phyloP scores from a whole-genome alignment of 306 rosid genomes.

The Vigna unguiculata region DNA sequence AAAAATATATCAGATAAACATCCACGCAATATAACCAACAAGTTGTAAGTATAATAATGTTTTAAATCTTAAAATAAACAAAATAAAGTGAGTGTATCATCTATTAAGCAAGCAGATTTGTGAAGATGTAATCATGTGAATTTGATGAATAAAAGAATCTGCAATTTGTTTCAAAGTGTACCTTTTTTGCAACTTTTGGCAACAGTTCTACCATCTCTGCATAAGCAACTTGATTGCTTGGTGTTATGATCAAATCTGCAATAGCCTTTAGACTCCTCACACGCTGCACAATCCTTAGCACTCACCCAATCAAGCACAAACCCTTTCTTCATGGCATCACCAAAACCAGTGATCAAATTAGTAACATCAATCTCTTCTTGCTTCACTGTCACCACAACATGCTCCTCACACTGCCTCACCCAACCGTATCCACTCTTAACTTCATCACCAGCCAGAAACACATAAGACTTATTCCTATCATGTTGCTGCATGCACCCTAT shows the following conservation, averaged over 20 bases:
- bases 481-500: conserved; percentile 36
- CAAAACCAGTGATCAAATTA: conserved; percentile 45
- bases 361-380: conserved; percentile 12
- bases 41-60: neutral
- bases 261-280: conserved; percentile 47
- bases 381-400: conserved; percentile 48
- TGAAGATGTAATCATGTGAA: neutral
- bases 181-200: conserved; percentile 50
- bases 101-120: neutral
- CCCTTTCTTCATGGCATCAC: conserved; percentile 48
- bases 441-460: conserved; percentile 20
- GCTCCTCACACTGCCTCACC: conserved; percentile 37
- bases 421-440: neutral
- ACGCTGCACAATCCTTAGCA: conserved; percentile 36
- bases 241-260: conserved; percentile 21
- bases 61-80: neutral
- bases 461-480: conserved; percentile 39
- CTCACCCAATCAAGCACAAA: conserved; percentile 52
- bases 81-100: too few relatives aligned
- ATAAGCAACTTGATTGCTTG: conserved; percentile 33
- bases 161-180: conserved; percentile 2
- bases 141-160: neutral
- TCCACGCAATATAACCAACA: neutral
- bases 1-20: neutral
- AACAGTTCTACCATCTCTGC: conserved; percentile 43